Base-by-base conservation (phyloP, 2,329 filamentous ascomycete genomes). In the Monilinia fructigena region DNA sequence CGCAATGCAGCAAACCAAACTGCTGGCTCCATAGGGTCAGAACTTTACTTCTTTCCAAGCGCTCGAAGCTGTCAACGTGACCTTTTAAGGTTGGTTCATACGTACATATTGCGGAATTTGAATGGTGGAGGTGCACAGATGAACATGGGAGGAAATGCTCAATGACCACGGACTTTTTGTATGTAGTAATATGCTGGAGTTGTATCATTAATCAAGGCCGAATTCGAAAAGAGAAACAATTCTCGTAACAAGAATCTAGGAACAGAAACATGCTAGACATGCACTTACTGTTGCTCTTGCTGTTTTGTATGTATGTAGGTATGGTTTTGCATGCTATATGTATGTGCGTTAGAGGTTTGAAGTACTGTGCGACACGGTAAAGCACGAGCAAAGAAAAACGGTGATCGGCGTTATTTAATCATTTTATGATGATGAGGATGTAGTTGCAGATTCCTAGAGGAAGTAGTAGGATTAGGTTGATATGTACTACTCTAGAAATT, bases 121-220 rank as follows among this genome's bases (percentile, higher is more conserved):
- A 60, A 60, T 16, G 42, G n/a, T 48, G 31, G 28, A 31, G 42
- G 45, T 60, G 56, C 56, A 60, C 56, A 60, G 56, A 48, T 60
- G 28, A 48, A 48, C 31, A n/a, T 31, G 11, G 35, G 28, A 35
- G 42, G 42, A 50, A 26, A 50, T 12, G 45, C 58, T 50, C 6
- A 38, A 60, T n/a, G 58, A 18, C 58, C 58, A 60, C 56, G n/a
- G 56, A 35, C 56, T 48, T 48, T 35, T 31, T 14, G 26, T n/a
- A 4, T 11, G 42, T 48, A 35, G 40, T 42, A 42, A 42, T 5
- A 60, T 47, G 16, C 56, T 42, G 26, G 42, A 35, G 56, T 47
- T 31, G 42, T n/a, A 23, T 35, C 48, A 16, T 48, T 7, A 35
- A 35, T n/a, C 4, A 20, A 23, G 20, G 20, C 12, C 20, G 28